Evolutionary conservation across 148 eudicot genomes (phyloP), one percentile per base, ranked within the genome.

Genomic region (Talinum fruticosum): DNA sequence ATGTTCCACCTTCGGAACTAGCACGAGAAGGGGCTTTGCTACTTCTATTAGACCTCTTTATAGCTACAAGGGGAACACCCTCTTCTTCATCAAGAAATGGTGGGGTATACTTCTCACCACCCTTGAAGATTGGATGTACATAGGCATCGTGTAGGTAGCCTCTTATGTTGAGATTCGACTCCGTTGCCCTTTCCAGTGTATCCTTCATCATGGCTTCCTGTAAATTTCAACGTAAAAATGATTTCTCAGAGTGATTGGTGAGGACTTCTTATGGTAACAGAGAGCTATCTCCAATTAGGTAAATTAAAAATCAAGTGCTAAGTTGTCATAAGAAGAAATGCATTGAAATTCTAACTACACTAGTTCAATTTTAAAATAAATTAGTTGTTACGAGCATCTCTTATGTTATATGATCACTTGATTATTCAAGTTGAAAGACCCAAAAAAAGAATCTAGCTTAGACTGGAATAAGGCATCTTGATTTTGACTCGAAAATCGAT

Each of bases 121-220:
- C 82, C 80, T 91, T 93, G 84, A 96, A 93, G 51, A 90, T 85
- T 4, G 97, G 99, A 78, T 93, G 97, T 45, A 89, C 29, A 47
- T 96, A 96, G 15, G 99, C 97, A 80, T 93, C 93, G 28, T 84
- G 82, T 26, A 96, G 85, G 83, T 96, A 96, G 8, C 84, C 83
- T 87, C 88, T 87, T 82, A 96, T 34, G 87, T 93, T 86, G n/a
- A 96, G 73, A 66, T 82, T 80, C 37, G 99, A 97, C 41, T 96
- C 97, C 10, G 93, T 93, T 44, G 99, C 97, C 70, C 84, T 82
- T 78, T 96, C 99, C 29, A 96, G 71, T 30, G 97, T 96, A 81
- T 96, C 99, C 84, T 88, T 93, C 84, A 90, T 87, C 94, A 90
- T 85, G 53, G 99, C 97, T 66, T 96, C 93, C 99, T 95, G 87